A percentile compares a stretch with the other conserved stretches of the same genome.
phyloP scores from a whole-genome alignment of 2,329 filamentous ascomycete genomes.

The Stenocarpella maydis region DNA sequence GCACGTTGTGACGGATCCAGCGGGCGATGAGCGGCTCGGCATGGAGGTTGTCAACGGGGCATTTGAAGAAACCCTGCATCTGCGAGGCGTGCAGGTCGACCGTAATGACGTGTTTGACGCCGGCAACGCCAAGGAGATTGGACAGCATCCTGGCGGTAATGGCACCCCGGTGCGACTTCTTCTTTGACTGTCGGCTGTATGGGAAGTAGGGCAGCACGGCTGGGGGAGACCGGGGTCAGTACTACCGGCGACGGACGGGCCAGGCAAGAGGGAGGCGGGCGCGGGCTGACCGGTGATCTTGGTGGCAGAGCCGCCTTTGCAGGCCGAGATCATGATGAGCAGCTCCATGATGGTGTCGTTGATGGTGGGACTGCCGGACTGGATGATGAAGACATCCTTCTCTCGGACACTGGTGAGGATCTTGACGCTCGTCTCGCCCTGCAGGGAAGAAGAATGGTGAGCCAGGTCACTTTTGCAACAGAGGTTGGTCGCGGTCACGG shows the following conservation, averaged over 20 bases:
- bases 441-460: slow-evolving; percentile 38
- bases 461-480: slow-evolving; percentile 32
- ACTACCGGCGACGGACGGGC: slow-evolving; percentile 4
- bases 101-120: slow-evolving; percentile 96
- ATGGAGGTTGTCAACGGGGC: slow-evolving; percentile 95
- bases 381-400: slow-evolving; percentile 98
- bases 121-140: slow-evolving; percentile 91
- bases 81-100: slow-evolving; percentile 97
- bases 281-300: slow-evolving; percentile 82
- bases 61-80: slow-evolving; percentile 99
- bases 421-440: slow-evolving; percentile 76
- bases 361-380: slow-evolving; percentile 94
- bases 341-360: slow-evolving; percentile 99
- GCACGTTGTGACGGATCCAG: slow-evolving; percentile 92
- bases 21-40: slow-evolving; percentile 94
- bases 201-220: slow-evolving; percentile 94
- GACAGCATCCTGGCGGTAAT: slow-evolving; percentile 98
- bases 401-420: slow-evolving; percentile 84
- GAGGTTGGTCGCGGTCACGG: slow-evolving; percentile 1
- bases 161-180: slow-evolving; percentile 95
- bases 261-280: slow-evolving; percentile 18
- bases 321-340: slow-evolving; percentile 98
- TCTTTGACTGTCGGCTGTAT: slow-evolving; percentile 99
- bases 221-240: slow-evolving; percentile 46
- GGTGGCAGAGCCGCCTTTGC: slow-evolving; percentile 96